A percentile compares a stretch with the other conserved stretches of the same genome.
Conservation (phyloP, 1,139 yeast species). For the Pichia sp. region DNA sequence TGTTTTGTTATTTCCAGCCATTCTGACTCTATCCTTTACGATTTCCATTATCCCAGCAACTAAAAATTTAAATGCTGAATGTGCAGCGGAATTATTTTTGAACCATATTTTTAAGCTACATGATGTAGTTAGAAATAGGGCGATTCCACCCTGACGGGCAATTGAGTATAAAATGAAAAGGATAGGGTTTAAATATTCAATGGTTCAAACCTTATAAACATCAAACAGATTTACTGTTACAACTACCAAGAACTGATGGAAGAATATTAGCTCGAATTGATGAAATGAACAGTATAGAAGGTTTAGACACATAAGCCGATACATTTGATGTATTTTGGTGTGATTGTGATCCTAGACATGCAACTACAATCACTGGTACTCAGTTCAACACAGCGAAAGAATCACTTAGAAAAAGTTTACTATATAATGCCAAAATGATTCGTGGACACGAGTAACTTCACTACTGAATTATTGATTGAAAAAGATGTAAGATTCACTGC, state of each 20-base stretch:
- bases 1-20: too few species aligned
- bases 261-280: neutral
- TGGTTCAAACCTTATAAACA: neutral
- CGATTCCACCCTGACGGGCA: too few species aligned
- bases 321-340: slow-evolving; percentile 1
- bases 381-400: neutral
- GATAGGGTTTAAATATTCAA: neutral
- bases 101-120: too few species aligned
- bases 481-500: too few species aligned
- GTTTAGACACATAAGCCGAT: neutral
- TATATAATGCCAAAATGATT: neutral
- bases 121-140: neutral
- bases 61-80: too few species aligned
- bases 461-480: too few species aligned
- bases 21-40: too few species aligned
- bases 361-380: neutral
- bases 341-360: neutral
- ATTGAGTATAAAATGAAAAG: neutral
- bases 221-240: neutral
- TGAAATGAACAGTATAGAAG: neutral
- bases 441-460: neutral
- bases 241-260: neutral
- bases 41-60: too few species aligned
- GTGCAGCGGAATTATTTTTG: too few species aligned
- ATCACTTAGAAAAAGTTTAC: neutral